phyloP scores from a whole-genome alignment of 1,284 basidiomycete species.

The Serendipita sp. region DNA sequence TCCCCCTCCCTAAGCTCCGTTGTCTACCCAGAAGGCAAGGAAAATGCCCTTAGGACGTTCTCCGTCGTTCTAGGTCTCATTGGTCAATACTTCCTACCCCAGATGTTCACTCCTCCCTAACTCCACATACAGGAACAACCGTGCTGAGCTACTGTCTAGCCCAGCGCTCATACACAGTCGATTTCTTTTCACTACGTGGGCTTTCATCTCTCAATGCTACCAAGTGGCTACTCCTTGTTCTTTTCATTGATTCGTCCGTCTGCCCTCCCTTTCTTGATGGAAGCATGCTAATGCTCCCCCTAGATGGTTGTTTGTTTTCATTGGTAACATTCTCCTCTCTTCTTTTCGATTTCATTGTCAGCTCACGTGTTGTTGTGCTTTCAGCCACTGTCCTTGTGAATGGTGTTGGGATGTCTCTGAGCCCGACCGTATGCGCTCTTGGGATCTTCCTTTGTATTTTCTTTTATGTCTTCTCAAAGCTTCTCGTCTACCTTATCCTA shows the following conservation, averaged over 20 bases:
- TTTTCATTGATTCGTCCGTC: slow-evolving; percentile 3
- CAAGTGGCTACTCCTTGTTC: not conserved
- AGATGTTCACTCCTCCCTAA: not conserved
- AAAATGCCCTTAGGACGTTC: not conserved
- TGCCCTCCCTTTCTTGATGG: not conserved
- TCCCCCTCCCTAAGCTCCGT: not conserved
- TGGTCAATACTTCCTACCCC: not conserved
- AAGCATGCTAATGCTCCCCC: not conserved
- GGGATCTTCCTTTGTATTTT: not conserved
- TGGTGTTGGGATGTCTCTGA: not conserved
- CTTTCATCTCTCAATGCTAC: not conserved
- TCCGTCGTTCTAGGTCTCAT: not conserved
- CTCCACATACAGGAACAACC: not conserved
- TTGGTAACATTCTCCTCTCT: not conserved
- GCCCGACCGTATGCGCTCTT: not conserved
- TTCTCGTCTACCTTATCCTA: not conserved
- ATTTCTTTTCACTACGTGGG: not conserved
- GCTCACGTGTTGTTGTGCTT: not conserved
- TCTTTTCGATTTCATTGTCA: not conserved
- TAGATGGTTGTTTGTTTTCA: slow-evolving; percentile 1
- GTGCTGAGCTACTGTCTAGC: not conserved
- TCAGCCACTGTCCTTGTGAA: not conserved
- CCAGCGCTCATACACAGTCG: not conserved
- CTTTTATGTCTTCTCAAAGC: not conserved
- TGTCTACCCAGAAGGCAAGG: not conserved